These are phyloP conservation scores for Pseudogymnoascus sp. DNA, from an alignment of 2,329 filamentous ascomycete species.

Conservation along the genomic window DNA sequence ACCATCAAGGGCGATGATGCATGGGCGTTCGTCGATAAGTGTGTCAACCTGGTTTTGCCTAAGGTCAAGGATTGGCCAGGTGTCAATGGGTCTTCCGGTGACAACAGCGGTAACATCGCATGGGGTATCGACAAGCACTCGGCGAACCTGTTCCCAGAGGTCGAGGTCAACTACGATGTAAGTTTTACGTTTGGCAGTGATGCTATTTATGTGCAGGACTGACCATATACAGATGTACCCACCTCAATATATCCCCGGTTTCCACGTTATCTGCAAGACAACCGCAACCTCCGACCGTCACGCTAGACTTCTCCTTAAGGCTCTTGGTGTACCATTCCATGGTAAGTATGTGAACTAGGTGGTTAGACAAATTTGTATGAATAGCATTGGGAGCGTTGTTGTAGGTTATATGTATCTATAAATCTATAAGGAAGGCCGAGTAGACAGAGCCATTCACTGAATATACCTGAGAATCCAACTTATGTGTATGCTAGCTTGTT, in stretches of 20 bases:
- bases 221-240: slow-evolving; percentile 46
- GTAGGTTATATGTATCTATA: slow-evolving; percentile 13
- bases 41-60: slow-evolving; percentile 83
- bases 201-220: slow-evolving; percentile 10
- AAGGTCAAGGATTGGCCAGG: slow-evolving; percentile 95
- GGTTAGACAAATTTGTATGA: background rate
- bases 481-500: background rate
- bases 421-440: background rate
- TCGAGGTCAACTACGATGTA: slow-evolving; percentile 92
- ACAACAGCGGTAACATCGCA: slow-evolving; percentile 77
- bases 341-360: slow-evolving; percentile 25
- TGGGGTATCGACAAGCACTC: slow-evolving; percentile 73
- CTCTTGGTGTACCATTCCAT: slow-evolving; percentile 25
- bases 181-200: slow-evolving; percentile 34
- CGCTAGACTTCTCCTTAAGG: slow-evolving; percentile 24
- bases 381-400: slow-evolving; percentile 9
- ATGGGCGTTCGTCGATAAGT: slow-evolving; percentile 84
- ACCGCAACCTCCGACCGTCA: slow-evolving; percentile 25
- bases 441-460: slow-evolving; percentile 5
- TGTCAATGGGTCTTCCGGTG: slow-evolving; percentile 66
- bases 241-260: slow-evolving; percentile 36
- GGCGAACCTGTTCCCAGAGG: slow-evolving; percentile 81
- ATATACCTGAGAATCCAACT: background rate
- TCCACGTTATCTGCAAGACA: slow-evolving; percentile 30
- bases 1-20: slow-evolving; percentile 73